Evolutionary conservation across 257 asterid genomes (phyloP).

Genomic region (Nicotiana benthamiana): DNA sequence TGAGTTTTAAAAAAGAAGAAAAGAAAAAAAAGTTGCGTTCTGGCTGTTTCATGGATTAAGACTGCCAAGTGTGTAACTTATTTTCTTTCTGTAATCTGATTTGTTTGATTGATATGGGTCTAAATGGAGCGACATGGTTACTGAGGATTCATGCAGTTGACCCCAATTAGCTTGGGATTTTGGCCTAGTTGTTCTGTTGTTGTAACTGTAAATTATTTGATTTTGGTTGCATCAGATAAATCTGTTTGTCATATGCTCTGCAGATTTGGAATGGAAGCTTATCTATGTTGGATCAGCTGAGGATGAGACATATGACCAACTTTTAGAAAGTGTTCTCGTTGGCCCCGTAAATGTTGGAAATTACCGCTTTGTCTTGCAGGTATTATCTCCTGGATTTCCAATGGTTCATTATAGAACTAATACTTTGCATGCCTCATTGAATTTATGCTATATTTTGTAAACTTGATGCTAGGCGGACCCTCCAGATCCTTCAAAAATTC

Average conservation of each 20-base stretch:
- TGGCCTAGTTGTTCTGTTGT: not conserved
- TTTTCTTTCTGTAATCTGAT: not conserved
- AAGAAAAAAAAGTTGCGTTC: no score
- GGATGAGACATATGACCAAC: constrained; percentile 93
- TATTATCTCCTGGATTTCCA: constrained; percentile 15
- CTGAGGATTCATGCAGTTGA: not conserved
- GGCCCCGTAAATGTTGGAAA: constrained; percentile 97
- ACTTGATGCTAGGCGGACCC: constrained; percentile 70
- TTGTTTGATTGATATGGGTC: not conserved
- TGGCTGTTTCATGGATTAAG: not conserved
- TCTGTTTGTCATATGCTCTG: constrained; percentile 2
- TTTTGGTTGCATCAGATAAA: not conserved
- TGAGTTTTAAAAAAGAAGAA: not conserved
- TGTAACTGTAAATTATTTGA: not conserved
- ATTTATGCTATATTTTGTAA: not conserved
- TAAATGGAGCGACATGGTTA: not conserved
- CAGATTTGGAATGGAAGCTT: constrained; percentile 99
- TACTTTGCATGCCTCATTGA: not conserved
- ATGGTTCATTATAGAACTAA: not conserved
- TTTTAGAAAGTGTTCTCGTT: constrained; percentile 91
- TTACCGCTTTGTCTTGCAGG: constrained; percentile 89
- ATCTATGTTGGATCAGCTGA: constrained; percentile 98
- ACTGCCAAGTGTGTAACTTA: not conserved
- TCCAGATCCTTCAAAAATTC: constrained; percentile 91
- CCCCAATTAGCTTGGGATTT: not conserved